These are phyloP conservation scores for Cylindrotheca fusiformis DNA, from an alignment of 108 stramenopile genomes.

Conservation along the genomic window DNA sequence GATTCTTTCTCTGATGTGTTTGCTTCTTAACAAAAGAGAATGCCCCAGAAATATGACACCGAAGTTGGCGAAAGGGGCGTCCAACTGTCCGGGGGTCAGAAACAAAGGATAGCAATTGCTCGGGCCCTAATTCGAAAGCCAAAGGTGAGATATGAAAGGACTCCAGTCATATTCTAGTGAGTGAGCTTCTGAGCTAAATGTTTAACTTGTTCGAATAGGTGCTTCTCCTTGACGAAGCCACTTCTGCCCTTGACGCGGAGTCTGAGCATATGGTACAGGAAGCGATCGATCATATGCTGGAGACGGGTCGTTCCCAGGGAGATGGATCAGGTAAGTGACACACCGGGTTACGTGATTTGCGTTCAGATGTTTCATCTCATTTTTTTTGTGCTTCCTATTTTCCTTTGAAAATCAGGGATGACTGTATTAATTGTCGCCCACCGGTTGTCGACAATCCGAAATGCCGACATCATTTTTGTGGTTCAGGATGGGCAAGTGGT, in stretches of 20 bases:
- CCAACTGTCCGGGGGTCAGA: conserved; percentile 68
- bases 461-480: conserved; percentile 91
- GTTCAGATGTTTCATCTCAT: no score
- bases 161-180: no score
- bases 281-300: conserved; percentile 77
- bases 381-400: no score
- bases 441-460: conserved; percentile 83
- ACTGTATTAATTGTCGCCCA: conserved; percentile 94
- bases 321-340: no score
- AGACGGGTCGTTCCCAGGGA: conserved; percentile 23
- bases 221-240: conserved; percentile 46
- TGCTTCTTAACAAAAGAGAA: not conserved
- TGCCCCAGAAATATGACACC: conserved; percentile 62
- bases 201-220: not conserved
- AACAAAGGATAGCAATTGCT: conserved; percentile 85
- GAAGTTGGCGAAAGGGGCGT: conserved; percentile 80
- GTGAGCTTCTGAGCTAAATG: no score
- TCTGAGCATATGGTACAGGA: conserved; percentile 73
- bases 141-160: conserved; percentile 1
- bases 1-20: not conserved
- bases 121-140: conserved; percentile 75
- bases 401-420: no score
- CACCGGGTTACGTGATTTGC: no score
- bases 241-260: conserved; percentile 53
- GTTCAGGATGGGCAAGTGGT: conserved; percentile 74